Conservation (phyloP, 1,284 basidiomycete genomes). For the Acaromyces ingoldii region DNA sequence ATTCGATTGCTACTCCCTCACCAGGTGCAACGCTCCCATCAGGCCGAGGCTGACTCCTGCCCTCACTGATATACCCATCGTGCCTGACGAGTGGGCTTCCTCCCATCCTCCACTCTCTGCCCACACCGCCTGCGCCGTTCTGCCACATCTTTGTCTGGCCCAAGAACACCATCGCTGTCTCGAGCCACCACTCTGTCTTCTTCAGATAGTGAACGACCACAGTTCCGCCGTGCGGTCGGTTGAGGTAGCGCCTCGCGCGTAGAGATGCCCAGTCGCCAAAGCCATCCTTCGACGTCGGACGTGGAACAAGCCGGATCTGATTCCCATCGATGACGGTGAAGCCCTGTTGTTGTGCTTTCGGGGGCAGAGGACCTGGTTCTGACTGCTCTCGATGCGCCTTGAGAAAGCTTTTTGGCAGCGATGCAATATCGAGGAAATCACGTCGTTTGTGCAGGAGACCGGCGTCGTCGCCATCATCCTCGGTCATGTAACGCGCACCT, state of each 20-base stretch:
- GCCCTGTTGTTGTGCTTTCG: no score
- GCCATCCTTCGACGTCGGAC: conserved; percentile 32
- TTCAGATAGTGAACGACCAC: conserved; percentile 95
- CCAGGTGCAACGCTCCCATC: conserved; percentile 2
- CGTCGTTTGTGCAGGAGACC: no score
- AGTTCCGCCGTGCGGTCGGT: conserved; percentile 66
- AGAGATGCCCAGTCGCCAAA: conserved; percentile 55
- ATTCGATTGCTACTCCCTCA: no score
- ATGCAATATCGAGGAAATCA: no score
- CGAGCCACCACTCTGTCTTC: conserved; percentile 90
- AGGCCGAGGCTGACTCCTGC: conserved; percentile 28
- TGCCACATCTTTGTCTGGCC: conserved; percentile 63
- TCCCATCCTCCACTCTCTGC: conserved; percentile 38
- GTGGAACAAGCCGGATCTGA: conserved; percentile 20
- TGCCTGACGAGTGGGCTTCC: conserved; percentile 38
- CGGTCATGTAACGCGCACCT: no score
- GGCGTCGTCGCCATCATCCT: no score
- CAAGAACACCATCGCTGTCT: conserved; percentile 80
- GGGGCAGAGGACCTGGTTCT: no score
- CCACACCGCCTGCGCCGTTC: conserved; percentile 36
- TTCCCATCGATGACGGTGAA: not conserved
- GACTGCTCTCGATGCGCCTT: no score
- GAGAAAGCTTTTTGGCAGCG: no score
- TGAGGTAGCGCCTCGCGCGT: conserved; percentile 54
- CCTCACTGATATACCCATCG: conserved; percentile 29